These are phyloP conservation scores for Melanomma pulvis-pyrius DNA, from an alignment of 495 filamentous ascomycete species.

Conservation along the genomic window DNA sequence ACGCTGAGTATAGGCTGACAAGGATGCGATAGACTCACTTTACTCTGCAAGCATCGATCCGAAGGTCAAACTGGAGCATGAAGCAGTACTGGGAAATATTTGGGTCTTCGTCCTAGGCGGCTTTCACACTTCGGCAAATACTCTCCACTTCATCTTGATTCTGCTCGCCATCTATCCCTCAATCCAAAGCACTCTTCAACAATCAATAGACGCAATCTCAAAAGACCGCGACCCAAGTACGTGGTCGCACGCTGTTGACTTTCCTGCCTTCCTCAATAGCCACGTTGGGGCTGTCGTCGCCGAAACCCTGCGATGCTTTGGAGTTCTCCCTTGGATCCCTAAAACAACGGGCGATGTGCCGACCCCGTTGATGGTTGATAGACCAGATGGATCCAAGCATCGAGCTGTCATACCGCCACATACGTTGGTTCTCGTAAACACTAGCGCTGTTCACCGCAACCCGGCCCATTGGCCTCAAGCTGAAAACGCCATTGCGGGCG, in stretches of 20 bases:
- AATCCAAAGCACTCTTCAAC: background rate
- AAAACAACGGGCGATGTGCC: background rate
- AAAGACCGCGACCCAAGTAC: background rate
- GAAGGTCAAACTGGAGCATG: background rate
- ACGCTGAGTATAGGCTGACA: background rate
- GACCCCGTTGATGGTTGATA: background rate
- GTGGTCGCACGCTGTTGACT: background rate
- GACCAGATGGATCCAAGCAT: background rate
- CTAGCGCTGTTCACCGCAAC: background rate
- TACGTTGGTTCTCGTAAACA: slow-evolving; percentile 1
- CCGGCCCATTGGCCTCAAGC: slow-evolving; percentile 1
- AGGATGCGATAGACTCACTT: background rate
- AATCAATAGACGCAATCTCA: background rate
- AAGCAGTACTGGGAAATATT: background rate
- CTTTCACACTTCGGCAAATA: background rate
- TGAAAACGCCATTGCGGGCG: background rate
- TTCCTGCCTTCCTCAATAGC: background rate
- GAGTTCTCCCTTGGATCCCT: background rate
- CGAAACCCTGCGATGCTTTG: slow-evolving; percentile 2
- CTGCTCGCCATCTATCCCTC: background rate
- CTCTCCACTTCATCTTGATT: background rate
- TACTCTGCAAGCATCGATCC: background rate
- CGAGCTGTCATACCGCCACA: background rate
- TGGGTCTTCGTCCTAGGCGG: background rate
- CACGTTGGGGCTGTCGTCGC: slow-evolving; percentile 2